Evolutionary conservation across 768 basidiomycete species (phyloP), one percentile per base, ranked within the genome.

Genomic region (Suillus subalutaceus): DNA sequence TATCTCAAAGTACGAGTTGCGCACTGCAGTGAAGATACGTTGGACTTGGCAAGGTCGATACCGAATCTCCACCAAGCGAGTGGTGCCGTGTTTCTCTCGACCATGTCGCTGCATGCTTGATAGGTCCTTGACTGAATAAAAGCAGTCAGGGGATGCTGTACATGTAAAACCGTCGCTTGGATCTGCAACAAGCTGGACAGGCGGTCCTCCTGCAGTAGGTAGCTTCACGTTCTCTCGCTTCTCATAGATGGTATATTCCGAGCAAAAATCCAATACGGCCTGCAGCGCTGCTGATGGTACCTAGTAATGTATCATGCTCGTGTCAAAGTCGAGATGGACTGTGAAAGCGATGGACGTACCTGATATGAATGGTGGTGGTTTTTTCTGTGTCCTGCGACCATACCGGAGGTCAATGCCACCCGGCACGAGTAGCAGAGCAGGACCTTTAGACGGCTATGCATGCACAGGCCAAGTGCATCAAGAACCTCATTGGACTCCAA

Each of bases 221-320:
- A 32, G 9, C 9, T 32, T 10, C 8, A 55, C 53, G 4, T 30
- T 6, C 13, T 30, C 26, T 16, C 15, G 15, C 16, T 30, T 4
- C 7, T 4, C 6, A 8, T 53, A 9, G 0, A 32, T 6, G 1
- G 6, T 8, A 1, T 6, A 30, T 2, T 23, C 5, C 0, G 12
- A 13, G 16, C 52, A 53, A 4, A 18, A 32, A 0, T 32, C 16
- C 3, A 16, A 4, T 6, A 53, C 18, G 2, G 16, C 6, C 1
- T 16, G 10, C 8, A 53, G 16, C 0, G 1, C 15, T 1, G 0
- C 0, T 18, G 23, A 5, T 1, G 52, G 7, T 9, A 53, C 26
- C 52, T 53, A 2, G 10, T 23, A 4, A 48, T 12, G 2, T 6
- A 5, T 6, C 6, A 46, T 9, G 9, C 3, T 9, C 9, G 9